Percentiles rank a stretch among this genome's conserved stretches.
These are phyloP conservation scores for Capsicum rhomboideum DNA, from an alignment of 257 asterid genomes.

Conservation along the genomic window DNA sequence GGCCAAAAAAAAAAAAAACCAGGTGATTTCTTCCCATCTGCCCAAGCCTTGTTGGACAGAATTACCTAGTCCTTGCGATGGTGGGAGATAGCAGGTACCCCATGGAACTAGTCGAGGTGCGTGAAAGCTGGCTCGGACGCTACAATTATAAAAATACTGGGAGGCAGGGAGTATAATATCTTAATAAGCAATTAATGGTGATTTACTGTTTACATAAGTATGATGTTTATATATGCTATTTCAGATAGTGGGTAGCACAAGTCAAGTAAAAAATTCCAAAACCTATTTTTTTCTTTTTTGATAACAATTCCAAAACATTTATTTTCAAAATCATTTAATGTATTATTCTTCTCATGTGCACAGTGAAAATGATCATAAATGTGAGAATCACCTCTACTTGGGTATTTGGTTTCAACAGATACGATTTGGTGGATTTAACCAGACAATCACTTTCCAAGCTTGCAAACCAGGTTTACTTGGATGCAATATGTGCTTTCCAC, in stretches of 20 bases:
- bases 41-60: background rate
- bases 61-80: background rate
- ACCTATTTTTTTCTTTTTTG: background rate
- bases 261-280: background rate
- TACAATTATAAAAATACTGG: background rate
- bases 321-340: background rate
- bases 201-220: background rate
- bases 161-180: background rate
- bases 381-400: background rate
- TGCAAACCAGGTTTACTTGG: slow-evolving; percentile 81
- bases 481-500: slow-evolving; percentile 54
- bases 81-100: background rate
- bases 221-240: background rate
- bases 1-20: background rate
- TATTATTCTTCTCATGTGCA: background rate
- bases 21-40: background rate
- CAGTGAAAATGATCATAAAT: background rate
- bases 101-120: background rate
- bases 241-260: background rate
- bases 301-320: background rate
- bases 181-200: background rate
- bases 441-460: slow-evolving; percentile 87
- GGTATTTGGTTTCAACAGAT: slow-evolving; percentile 38
- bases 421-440: slow-evolving; percentile 92
- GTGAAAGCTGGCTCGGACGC: background rate